Evolutionary conservation across 2,329 filamentous ascomycete species (phyloP), one percentile per base, ranked within the genome.

Genomic region (Aureobasidium sp.): DNA sequence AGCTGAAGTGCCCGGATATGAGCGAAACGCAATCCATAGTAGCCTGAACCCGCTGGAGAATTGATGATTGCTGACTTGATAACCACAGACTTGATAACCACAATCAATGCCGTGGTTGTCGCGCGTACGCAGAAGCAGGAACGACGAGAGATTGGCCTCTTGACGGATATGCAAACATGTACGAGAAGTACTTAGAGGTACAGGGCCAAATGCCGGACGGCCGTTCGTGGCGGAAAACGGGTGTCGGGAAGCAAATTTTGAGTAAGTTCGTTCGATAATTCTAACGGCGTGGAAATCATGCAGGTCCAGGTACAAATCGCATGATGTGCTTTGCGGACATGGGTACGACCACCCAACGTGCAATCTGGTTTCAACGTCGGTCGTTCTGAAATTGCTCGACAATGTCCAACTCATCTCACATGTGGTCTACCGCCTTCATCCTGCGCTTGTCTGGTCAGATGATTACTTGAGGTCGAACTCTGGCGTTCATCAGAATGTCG

Each of bases 141-240:
- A 42, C 9, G 20, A 15, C 17, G 5, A 20, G n/a, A 15, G 5
- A 8, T 32, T 8, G 8, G 5, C 8, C 29, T 32, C 29, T 20
- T 32, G 29, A 32, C 29, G 29, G 29, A 32, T 32, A 32, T 32
- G 29, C 29, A 32, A 41, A 9, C 12, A 53, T 29, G 23, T 7
- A 3, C 15, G 23, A n/a, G 23, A 42, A 29, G 37, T 15, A 10
- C 13, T 17, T 5, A 15, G 12, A 20, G 9, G 15, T 29, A 27
- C 37, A 32, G 29, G n/a, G 17, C 26, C 17, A 29, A 44, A 56
- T 56, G 39, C 52, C 39, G 39, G 34, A 56, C 34, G 20, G 52
- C 52, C 52, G 52, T 56, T 56, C 52, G 39, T 44, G 39, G 52
- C 52, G 52, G 52, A 23, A 29, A 56, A 56, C 52, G 52, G 52